Evolutionary conservation across 2,329 filamentous ascomycete species (phyloP).

Genomic region (Stenocarpella maydis): DNA sequence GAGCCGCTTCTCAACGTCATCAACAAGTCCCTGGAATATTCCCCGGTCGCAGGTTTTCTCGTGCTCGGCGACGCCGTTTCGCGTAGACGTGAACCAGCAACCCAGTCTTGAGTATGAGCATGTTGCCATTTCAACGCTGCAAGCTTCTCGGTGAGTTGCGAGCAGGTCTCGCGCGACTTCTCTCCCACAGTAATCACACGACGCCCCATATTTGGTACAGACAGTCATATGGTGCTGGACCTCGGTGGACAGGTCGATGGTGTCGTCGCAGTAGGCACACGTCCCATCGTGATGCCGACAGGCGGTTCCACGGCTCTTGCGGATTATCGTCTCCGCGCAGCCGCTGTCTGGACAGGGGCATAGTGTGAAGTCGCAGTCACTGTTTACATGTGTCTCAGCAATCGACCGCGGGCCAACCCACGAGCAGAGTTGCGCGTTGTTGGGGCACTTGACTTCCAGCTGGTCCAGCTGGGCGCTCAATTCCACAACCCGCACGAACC

Average conservation of each 20-base stretch:
- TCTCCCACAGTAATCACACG: slow-evolving; percentile 59
- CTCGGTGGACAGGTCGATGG: slow-evolving; percentile 18
- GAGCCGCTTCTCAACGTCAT: slow-evolving; percentile 12
- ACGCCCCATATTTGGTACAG: slow-evolving; percentile 56
- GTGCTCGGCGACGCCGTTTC: slow-evolving; percentile 52
- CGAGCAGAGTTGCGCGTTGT: slow-evolving; percentile 58
- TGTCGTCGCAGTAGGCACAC: slow-evolving; percentile 22
- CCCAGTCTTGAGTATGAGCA: slow-evolving; percentile 46
- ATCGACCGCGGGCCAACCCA: slow-evolving; percentile 60
- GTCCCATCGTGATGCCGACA: slow-evolving; percentile 59
- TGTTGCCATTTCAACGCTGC: slow-evolving; percentile 53
- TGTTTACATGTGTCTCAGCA: slow-evolving; percentile 63
- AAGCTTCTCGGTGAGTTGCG: slow-evolving; percentile 55
- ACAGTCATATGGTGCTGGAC: slow-evolving; percentile 49
- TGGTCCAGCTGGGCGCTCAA: slow-evolving; percentile 66
- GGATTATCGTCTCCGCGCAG: slow-evolving; percentile 61
- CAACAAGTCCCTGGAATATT: background rate
- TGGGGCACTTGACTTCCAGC: slow-evolving; percentile 67
- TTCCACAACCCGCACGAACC: slow-evolving; percentile 26
- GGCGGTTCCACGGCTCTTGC: slow-evolving; percentile 58
- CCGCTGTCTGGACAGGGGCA: slow-evolving; percentile 62
- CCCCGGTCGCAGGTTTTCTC: slow-evolving; percentile 41
- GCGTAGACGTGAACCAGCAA: slow-evolving; percentile 35
- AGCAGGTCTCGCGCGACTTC: slow-evolving; percentile 48
- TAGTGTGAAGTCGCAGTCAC: slow-evolving; percentile 63